phyloP scores from a whole-genome alignment of 2,329 filamentous ascomycete genomes.

The Calonectria henricotiae region DNA sequence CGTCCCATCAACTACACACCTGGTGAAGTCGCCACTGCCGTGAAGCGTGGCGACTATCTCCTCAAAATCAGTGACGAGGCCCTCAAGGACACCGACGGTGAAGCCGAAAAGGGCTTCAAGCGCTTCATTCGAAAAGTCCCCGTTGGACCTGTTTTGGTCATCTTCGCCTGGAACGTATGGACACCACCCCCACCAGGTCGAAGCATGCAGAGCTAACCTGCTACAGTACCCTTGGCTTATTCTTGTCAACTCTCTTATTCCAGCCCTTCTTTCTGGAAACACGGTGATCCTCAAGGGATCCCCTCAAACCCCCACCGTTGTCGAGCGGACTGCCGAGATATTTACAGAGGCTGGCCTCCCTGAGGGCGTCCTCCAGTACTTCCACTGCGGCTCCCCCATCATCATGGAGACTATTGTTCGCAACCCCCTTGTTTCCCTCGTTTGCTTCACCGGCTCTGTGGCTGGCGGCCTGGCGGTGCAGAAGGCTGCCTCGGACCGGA shows the following conservation, averaged over 20 bases:
- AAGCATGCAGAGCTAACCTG: conserved; percentile 30
- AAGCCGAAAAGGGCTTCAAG: conserved; percentile 89
- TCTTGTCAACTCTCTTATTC: conserved; percentile 92
- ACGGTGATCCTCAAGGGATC: conserved; percentile 95
- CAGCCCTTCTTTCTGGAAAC: conserved; percentile 92
- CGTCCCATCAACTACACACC: conserved; percentile 90
- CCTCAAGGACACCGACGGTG: conserved; percentile 85
- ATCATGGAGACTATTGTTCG: conserved; percentile 86
- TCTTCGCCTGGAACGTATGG: conserved; percentile 97
- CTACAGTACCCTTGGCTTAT: conserved; percentile 92
- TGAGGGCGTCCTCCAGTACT: conserved; percentile 88
- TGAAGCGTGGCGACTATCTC: conserved; percentile 89
- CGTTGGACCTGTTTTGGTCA: conserved; percentile 87
- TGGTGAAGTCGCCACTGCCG: conserved; percentile 87
- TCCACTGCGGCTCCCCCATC: conserved; percentile 87
- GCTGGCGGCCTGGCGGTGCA: conserved; percentile 90
- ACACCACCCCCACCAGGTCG: background rate
- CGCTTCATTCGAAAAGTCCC: conserved; percentile 92
- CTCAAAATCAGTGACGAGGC: conserved; percentile 86
- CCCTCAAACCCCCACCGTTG: conserved; percentile 93
- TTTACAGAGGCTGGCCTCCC: conserved; percentile 88
- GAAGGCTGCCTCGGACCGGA: conserved; percentile 85
- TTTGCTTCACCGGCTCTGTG: conserved; percentile 96
- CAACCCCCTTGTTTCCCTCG: conserved; percentile 82
- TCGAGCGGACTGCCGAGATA: conserved; percentile 84